Conservation (phyloP, 1,139 yeast genomes). For the Magnusiomyces sp. region DNA sequence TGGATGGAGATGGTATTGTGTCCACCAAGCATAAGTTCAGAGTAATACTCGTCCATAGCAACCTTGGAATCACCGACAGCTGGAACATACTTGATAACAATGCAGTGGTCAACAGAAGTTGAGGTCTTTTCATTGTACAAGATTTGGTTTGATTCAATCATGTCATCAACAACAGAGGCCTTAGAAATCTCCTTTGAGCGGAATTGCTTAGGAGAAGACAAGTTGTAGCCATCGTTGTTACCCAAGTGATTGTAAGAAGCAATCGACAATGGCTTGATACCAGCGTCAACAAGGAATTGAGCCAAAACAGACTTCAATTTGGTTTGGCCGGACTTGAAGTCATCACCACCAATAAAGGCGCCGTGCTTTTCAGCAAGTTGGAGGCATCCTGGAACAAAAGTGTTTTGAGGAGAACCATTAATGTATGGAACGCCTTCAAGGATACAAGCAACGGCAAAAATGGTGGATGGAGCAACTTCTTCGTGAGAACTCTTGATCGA, state of each 20-base stretch:
- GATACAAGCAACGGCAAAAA: conserved; percentile 89
- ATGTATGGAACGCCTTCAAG: conserved; percentile 83
- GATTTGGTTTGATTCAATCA: conserved; percentile 80
- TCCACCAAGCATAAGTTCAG: conserved; percentile 95
- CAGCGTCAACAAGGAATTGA: conserved; percentile 93
- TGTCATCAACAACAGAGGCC: conserved; percentile 89
- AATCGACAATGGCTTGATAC: conserved; percentile 87
- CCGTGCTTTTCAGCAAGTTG: conserved; percentile 75
- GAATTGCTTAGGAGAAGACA: conserved; percentile 88
- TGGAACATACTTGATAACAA: conserved; percentile 86
- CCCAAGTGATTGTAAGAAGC: conserved; percentile 96
- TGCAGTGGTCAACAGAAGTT: conserved; percentile 80
- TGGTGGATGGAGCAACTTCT: conserved; percentile 84
- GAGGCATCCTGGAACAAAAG: conserved; percentile 91
- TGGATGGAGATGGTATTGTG: conserved; percentile 90
- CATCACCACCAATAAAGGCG: conserved; percentile 91
- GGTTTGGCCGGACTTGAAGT: conserved; percentile 95
- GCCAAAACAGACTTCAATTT: conserved; percentile 92
- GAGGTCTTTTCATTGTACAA: conserved; percentile 78
- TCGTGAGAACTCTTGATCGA: conserved; percentile 70
- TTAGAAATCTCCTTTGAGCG: conserved; percentile 92
- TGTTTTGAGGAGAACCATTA: conserved; percentile 96
- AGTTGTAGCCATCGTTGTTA: conserved; percentile 90
- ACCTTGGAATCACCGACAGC: conserved; percentile 97
- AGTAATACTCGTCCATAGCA: conserved; percentile 97